Conservation (phyloP, 1,284 basidiomycete genomes). For the Trichosporon inkin region DNA sequence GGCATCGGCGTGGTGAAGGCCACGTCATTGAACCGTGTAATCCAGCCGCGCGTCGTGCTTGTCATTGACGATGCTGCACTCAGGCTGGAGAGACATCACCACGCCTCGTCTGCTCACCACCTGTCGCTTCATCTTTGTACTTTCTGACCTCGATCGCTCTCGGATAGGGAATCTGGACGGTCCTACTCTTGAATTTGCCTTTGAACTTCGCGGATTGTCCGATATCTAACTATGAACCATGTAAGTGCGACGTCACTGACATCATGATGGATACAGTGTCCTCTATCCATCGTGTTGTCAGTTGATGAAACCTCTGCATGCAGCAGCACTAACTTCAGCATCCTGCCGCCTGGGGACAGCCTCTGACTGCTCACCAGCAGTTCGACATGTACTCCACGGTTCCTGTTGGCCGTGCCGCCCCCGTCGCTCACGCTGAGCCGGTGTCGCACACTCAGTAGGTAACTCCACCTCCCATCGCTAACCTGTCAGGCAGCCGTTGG, state of each 20-base stretch:
- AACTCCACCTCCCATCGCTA: neutral
- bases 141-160: neutral
- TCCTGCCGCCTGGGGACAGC: conserved; percentile 48
- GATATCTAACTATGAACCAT: conserved; percentile 26
- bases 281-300: neutral
- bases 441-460: conserved; percentile 31
- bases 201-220: neutral
- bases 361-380: conserved; percentile 35
- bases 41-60: conserved; percentile 18
- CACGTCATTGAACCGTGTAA: conserved; percentile 9
- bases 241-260: conserved; percentile 18
- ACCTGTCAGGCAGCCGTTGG: conserved; percentile 73
- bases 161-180: neutral
- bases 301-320: neutral
- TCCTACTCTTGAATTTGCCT: neutral
- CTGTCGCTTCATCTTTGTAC: neutral
- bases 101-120: neutral
- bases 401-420: conserved; percentile 24
- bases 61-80: conserved; percentile 5
- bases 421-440: conserved; percentile 17
- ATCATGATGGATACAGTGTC: neutral
- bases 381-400: conserved; percentile 45
- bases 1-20: neutral
- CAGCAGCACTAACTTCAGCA: conserved; percentile 30
- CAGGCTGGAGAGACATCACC: neutral